Percentiles rank a stretch among this genome's conserved stretches.
Evolutionary conservation across 1,284 basidiomycete genomes (phyloP).

Genomic region (Apiotrichum akiyoshidainum): DNA sequence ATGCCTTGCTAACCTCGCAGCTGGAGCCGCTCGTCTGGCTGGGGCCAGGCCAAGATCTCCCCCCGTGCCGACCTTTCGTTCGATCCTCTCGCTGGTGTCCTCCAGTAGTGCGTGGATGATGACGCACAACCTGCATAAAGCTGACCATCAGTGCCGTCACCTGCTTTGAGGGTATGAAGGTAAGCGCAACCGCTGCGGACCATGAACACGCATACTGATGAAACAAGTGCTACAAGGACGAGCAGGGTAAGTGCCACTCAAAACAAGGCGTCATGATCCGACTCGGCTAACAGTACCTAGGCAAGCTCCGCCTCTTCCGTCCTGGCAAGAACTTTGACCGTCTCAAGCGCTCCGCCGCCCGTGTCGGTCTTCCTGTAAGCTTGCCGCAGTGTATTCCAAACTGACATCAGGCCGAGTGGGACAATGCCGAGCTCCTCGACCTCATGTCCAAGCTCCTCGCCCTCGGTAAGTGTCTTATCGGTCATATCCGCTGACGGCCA

Average conservation of each 20-base stretch:
- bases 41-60: conserved; percentile 46
- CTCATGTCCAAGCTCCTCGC: conserved; percentile 42
- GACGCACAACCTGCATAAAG: background rate
- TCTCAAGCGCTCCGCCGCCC: conserved; percentile 43
- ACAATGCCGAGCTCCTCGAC: conserved; percentile 43
- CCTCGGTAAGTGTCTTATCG: conserved; percentile 30
- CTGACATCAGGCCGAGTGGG: conserved; percentile 36
- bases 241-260: conserved; percentile 20
- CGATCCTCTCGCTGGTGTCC: conserved; percentile 44
- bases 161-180: conserved; percentile 51
- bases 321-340: conserved; percentile 46
- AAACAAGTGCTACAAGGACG: conserved; percentile 44
- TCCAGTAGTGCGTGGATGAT: conserved; percentile 35
- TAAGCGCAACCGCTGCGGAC: conserved; percentile 15
- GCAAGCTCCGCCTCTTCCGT: conserved; percentile 43
- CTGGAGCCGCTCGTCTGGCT: conserved; percentile 29
- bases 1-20: conserved; percentile 40
- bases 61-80: conserved; percentile 36
- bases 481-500: background rate
- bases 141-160: conserved; percentile 32
- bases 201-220: background rate
- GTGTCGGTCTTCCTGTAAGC: conserved; percentile 45
- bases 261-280: too few relatives aligned
- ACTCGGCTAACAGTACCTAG: conserved; percentile 8
- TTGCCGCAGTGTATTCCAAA: too few relatives aligned